Evolutionary conservation across 108 stramenopile genomes (phyloP), one percentile per base, ranked within the genome.

Genomic region (Fistulifera solaris): DNA sequence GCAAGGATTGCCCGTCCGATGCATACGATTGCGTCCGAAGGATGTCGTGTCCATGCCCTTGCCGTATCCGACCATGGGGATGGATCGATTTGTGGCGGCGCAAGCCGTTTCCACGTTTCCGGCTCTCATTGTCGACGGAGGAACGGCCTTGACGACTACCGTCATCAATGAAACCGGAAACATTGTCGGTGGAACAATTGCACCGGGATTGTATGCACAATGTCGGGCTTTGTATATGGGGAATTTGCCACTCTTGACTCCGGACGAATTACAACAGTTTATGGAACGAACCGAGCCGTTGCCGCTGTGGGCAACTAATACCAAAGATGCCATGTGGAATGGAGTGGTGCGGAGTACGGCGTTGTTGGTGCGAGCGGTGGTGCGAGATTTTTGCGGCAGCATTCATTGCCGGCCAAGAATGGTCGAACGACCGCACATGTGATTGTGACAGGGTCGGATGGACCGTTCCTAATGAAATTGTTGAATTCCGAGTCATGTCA

Each of bases 161-260:
- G 83, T 65, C 7, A 41, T 76, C 2, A 71, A 85, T 55, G 45
- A 27, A 0, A 54, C 59, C 10, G 83, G 81, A 1, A 50, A 67
- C 1, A 74, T 89, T 24, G 18, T 85, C 27, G 87, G 87, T 27
- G 87, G 87, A 6, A 81, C 81, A 1, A 89, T 89, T 52, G 54
- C 70, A 1, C 77, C 81, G 0, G 87, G 87, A 72, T 38, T 40
- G 62, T 0, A 26, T 57, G 47, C 17, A 3, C n/a, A 14, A 5
- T 70, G 79, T 38, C 62, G 66, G 3, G 51, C 65, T 7, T 27
- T 89, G 66, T 58, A 64, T 48, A 68, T 73, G 0, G 79, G 70
- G n/a, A 65, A 63, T 1, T 55, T 89, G 18, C 83, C 83, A 15
- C 7, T 19, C 0, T 66, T 85, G 18, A 46, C 46, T n/a, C 63